These are phyloP conservation scores for Blastobotrys peoriensis DNA, from an alignment of 805 yeast genomes.

Conservation along the genomic window DNA sequence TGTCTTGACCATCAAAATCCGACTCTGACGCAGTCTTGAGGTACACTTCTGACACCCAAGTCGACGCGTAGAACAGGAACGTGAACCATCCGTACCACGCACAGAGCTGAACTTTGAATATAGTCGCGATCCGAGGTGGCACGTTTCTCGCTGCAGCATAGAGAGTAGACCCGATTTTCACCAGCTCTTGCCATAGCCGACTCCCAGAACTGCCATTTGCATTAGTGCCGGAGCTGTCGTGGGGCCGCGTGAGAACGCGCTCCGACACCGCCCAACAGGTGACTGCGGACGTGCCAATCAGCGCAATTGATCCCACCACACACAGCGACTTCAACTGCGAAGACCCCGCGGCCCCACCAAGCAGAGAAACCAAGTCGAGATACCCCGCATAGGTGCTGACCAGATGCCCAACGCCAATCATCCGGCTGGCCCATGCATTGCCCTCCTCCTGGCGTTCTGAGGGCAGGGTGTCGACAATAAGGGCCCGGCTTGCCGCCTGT, in stretches of 20 bases:
- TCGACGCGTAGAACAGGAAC: conserved; percentile 57
- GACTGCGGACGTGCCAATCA: conserved; percentile 36
- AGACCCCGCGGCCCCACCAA: conserved; percentile 37
- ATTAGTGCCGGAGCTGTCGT: background rate
- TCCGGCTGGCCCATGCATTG: conserved; percentile 64
- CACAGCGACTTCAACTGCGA: conserved; percentile 51
- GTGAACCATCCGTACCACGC: conserved; percentile 72
- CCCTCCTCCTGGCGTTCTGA: conserved; percentile 51
- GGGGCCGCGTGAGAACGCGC: conserved; percentile 35
- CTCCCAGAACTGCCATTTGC: background rate
- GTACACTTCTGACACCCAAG: conserved; percentile 60
- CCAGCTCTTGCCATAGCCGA: background rate
- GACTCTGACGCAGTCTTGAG: conserved; percentile 23
- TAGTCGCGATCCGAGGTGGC: conserved; percentile 45
- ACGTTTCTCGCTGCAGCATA: conserved; percentile 22
- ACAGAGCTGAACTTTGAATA: conserved; percentile 52
- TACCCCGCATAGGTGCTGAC: conserved; percentile 52
- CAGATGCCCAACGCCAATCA: conserved; percentile 57
- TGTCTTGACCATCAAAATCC: conserved; percentile 24
- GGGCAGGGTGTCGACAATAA: conserved; percentile 57
- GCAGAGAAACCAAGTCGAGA: conserved; percentile 35
- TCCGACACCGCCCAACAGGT: conserved; percentile 44
- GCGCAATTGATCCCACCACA: conserved; percentile 36
- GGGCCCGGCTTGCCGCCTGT: conserved; percentile 60
- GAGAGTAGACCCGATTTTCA: conserved; percentile 11